Conservation (phyloP, 495 filamentous ascomycete genomes). For the Lasiosphaeris hirsuta region DNA sequence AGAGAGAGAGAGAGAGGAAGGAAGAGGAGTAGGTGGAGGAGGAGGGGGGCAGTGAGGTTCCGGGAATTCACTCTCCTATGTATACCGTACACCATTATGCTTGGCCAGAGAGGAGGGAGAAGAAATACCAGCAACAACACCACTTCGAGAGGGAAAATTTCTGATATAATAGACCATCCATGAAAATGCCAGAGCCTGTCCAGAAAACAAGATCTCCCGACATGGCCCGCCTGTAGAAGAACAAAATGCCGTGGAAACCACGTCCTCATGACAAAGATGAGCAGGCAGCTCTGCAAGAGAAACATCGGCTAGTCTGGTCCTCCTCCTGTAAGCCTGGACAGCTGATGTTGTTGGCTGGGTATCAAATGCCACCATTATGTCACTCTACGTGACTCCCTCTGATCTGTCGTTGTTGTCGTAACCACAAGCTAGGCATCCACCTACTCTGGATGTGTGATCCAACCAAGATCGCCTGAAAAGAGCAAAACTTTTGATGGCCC, state of each 20-base stretch:
- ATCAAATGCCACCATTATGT: too few species aligned
- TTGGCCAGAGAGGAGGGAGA: neutral
- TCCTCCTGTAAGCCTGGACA: too few species aligned
- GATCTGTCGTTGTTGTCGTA: neutral
- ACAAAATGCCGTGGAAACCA: neutral
- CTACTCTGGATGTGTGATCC: too few species aligned
- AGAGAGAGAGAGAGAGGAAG: too few species aligned
- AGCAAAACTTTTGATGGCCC: slow-evolving; percentile 11
- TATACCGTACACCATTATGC: neutral
- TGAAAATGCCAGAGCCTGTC: neutral
- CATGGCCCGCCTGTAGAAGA: neutral
- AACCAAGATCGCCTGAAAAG: neutral
- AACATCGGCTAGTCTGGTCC: too few species aligned
- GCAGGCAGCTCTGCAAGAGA: too few species aligned
- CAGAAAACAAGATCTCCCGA: neutral
- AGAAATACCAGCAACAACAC: neutral
- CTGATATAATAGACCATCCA: neutral
- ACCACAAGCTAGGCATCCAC: neutral
- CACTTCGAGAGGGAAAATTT: neutral
- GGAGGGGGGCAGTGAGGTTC: too few species aligned
- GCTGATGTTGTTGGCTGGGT: too few species aligned
- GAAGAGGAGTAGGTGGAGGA: too few species aligned
- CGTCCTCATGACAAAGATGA: too few species aligned
- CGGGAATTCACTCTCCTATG: too few species aligned
- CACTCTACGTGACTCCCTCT: too few species aligned